Conservation (phyloP, 805 yeast species). For the Ogataea allantospora region DNA sequence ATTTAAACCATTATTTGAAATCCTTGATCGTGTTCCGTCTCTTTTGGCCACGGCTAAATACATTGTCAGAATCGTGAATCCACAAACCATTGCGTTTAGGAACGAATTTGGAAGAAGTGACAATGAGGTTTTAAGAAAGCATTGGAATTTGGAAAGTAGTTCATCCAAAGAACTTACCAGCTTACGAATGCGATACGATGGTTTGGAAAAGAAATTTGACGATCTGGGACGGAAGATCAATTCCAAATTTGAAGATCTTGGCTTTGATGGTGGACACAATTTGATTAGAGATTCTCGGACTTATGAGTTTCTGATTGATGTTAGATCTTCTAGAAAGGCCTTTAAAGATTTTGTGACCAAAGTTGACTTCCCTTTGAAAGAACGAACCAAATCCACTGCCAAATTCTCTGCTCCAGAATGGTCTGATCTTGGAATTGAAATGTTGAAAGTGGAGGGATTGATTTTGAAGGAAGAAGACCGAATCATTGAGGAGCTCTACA, state of each 20-base stretch:
- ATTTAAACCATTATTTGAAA: constrained; percentile 22
- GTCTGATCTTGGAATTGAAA: constrained; percentile 47
- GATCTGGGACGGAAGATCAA: constrained; percentile 11
- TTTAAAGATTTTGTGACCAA: background rate
- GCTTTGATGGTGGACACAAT: constrained; percentile 26
- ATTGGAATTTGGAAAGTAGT: constrained; percentile 27
- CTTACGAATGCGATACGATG: constrained; percentile 23
- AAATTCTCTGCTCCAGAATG: constrained; percentile 48
- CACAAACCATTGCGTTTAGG: constrained; percentile 18
- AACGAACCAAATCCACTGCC: constrained; percentile 28
- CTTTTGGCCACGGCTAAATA: constrained; percentile 27
- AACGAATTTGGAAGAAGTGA: constrained; percentile 22
- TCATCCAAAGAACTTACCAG: constrained; percentile 21
- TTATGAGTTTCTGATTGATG: constrained; percentile 27
- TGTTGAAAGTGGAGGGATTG: constrained; percentile 43
- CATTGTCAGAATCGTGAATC: constrained; percentile 29
- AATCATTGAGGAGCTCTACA: constrained; percentile 50
- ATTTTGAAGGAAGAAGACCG: constrained; percentile 55
- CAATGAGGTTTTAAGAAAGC: constrained; percentile 22
- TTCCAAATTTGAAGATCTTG: constrained; percentile 13
- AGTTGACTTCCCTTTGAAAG: constrained; percentile 17
- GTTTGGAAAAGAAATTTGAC: constrained; percentile 13
- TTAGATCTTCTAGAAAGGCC: constrained; percentile 27
- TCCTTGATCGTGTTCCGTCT: constrained; percentile 13
- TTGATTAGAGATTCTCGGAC: constrained; percentile 28